Evolutionary conservation across 2,329 filamentous ascomycete genomes (phyloP), one percentile per base, ranked within the genome.

Genomic region (Ascomycota sp.): DNA sequence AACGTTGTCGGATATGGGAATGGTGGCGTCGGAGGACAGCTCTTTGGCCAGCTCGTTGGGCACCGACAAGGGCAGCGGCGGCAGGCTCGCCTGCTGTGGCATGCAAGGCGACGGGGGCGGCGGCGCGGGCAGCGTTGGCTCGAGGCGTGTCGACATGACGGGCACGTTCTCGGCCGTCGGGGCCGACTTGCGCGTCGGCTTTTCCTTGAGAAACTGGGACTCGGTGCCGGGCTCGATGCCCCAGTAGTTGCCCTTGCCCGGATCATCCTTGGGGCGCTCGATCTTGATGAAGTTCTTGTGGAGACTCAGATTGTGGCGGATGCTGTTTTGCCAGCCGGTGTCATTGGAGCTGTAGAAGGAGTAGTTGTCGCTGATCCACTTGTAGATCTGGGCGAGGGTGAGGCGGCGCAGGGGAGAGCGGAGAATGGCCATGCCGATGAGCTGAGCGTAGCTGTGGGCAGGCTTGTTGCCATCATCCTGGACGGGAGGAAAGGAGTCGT

Each of bases 181-280:
- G 32, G 54, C 59, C 32, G 57, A 51, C 46, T 74, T 75, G 37
- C 75, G 64, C 13, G 61, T 53, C 5, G 74, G 65, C 61, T 86
- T 93, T 47, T 91, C 79, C 53, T 86, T 89, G 52, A 92, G 65
- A 50, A 93, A 95, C 40, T 82, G 73, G 36, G 71, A 66, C 56
- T 95, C 89, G 56, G 80, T 81, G 12, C 86, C 86, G n/a, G 73
- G 65, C 44, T 85, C 74, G 43, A 98, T 93, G 26, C 74, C 71
- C 89, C 89, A 95, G 57, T 95, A 95, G 52, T 93, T 86, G 26
- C 89, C 89, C 55, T 95, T 95, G 43, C 89, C 89, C 3, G 86
- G 85, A 44, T 95, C 89, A 47, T 94, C 85, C 61, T 95, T 95
- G 33, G 85, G 83, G 34, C 89, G 70, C 52, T 94, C 85, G 46